phyloP scores from a whole-genome alignment of 257 asterid species.

The Solanum sejunctum region DNA sequence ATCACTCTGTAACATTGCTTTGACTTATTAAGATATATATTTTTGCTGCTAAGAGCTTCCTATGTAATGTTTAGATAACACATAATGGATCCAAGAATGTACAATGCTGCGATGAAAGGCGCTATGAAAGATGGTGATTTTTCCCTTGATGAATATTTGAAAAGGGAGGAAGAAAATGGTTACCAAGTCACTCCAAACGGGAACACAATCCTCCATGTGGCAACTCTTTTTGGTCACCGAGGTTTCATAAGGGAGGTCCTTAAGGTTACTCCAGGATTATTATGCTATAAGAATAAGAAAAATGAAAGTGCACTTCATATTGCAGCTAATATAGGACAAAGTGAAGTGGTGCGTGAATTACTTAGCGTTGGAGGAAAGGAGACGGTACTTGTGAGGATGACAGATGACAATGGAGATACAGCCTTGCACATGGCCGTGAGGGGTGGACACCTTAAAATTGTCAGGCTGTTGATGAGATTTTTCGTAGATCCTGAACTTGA shows the following conservation, averaged over 20 bases:
- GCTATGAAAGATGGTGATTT: not conserved
- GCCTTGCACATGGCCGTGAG: constrained; percentile 6
- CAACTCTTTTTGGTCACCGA: not conserved
- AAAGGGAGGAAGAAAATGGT: not conserved
- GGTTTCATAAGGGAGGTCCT: too few species aligned
- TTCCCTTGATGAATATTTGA: not conserved
- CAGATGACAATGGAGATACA: not conserved
- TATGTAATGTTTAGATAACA: not conserved
- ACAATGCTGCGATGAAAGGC: not conserved
- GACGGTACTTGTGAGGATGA: not conserved
- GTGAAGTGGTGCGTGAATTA: not conserved
- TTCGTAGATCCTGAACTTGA: not conserved
- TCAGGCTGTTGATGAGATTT: not conserved
- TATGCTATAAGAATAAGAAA: not conserved
- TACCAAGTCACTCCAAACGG: constrained; percentile 4
- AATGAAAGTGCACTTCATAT: constrained; percentile 12
- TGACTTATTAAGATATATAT: too few species aligned
- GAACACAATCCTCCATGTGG: constrained; percentile 9
- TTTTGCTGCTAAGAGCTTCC: too few species aligned
- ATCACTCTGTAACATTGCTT: not conserved
- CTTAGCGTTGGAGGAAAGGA: accelerated
- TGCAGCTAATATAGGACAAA: not conserved
- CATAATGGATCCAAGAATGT: not conserved
- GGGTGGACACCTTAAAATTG: not conserved
- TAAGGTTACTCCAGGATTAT: not conserved